A percentile compares a stretch with the other conserved stretches of the same genome.
Conservation (phyloP, 768 basidiomycete genomes). For the Psilocybe cubensis region DNA sequence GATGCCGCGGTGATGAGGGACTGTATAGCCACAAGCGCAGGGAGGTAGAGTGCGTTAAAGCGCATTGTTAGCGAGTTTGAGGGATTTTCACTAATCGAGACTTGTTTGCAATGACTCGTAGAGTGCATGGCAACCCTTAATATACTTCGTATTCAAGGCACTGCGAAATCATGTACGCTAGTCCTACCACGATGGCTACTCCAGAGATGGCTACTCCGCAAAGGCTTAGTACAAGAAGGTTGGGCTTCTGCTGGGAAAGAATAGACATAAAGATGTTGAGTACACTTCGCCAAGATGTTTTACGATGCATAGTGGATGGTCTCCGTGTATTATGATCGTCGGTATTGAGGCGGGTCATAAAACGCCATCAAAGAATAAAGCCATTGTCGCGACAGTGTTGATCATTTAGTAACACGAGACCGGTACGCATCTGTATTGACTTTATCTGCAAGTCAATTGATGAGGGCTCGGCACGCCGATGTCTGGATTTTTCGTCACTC, state of each 20-base stretch:
- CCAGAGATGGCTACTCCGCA: neutral
- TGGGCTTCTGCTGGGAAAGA: neutral
- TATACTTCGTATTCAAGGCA: too few relatives aligned
- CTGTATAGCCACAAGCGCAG: neutral
- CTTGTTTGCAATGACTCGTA: too few relatives aligned
- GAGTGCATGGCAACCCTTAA: too few relatives aligned
- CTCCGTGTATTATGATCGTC: too few relatives aligned
- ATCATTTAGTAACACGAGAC: neutral
- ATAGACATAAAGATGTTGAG: too few relatives aligned
- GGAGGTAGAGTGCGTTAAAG: neutral
- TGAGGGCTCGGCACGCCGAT: neutral
- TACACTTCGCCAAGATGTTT: neutral
- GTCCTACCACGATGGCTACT: too few relatives aligned
- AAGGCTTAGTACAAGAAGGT: neutral
- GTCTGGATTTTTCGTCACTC: too few relatives aligned
- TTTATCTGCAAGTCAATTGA: neutral
- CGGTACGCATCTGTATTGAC: neutral
- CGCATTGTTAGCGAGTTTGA: neutral
- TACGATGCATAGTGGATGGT: too few relatives aligned
- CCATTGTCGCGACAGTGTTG: too few relatives aligned
- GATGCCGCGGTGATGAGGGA: neutral
- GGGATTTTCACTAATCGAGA: too few relatives aligned
- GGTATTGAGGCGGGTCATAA: neutral
- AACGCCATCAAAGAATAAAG: too few relatives aligned
- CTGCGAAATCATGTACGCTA: neutral